Conservation (phyloP, 148 eudicot species). For the Dianthus caryophyllus region DNA sequence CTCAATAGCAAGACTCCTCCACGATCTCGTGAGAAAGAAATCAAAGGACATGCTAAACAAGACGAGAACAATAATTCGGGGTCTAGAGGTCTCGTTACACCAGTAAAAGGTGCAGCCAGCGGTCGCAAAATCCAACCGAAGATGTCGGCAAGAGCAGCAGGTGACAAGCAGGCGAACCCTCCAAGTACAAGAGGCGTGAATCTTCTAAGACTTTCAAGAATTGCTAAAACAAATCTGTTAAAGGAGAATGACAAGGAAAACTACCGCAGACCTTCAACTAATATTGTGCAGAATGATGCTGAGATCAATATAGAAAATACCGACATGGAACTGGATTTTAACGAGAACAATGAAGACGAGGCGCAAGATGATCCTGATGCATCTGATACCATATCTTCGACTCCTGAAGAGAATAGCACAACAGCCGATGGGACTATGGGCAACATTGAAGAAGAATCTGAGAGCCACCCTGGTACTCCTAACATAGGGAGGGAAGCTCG, state of each 20-base stretch:
- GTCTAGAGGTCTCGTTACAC: slow-evolving; percentile 51
- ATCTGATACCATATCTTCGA: slow-evolving; percentile 37
- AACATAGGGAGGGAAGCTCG: slow-evolving; percentile 36
- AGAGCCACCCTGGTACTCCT: slow-evolving; percentile 34
- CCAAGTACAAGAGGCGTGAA: slow-evolving; percentile 55
- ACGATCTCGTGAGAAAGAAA: slow-evolving; percentile 48
- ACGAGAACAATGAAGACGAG: slow-evolving; percentile 83
- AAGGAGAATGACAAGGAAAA: slow-evolving; percentile 96
- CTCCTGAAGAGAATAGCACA: slow-evolving; percentile 44
- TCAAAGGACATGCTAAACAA: slow-evolving; percentile 45
- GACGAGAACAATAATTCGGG: slow-evolving; percentile 52
- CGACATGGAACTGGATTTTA: slow-evolving; percentile 98
- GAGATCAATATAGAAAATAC: slow-evolving; percentile 90
- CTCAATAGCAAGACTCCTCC: slow-evolving; percentile 56
- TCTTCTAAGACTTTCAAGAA: slow-evolving; percentile 86
- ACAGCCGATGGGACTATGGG: slow-evolving; percentile 35
- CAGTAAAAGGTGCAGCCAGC: slow-evolving; percentile 52
- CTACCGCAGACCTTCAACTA: slow-evolving; percentile 80
- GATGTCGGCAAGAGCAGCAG: slow-evolving; percentile 43
- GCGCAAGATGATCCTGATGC: slow-evolving; percentile 70
- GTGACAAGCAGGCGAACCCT: slow-evolving; percentile 54
- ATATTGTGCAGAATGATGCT: slow-evolving; percentile 65
- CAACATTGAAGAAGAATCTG: slow-evolving; percentile 34
- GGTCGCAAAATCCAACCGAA: slow-evolving; percentile 60
- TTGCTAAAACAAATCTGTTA: slow-evolving; percentile 83